phyloP scores from a whole-genome alignment of 345 rosid species.

The Gossypium raimondii region DNA sequence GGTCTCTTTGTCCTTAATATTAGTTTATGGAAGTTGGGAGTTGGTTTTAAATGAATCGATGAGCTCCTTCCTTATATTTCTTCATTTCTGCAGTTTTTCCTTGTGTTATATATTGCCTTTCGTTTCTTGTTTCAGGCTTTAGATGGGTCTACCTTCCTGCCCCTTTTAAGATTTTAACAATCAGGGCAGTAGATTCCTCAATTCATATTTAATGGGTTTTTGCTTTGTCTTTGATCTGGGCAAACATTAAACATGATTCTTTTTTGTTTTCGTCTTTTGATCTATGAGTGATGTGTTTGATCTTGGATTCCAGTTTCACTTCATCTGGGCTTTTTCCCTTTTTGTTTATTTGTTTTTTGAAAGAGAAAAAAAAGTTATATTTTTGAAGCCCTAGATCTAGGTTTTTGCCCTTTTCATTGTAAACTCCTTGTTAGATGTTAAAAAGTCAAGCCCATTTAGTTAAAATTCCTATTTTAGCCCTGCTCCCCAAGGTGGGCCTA shows the following conservation, averaged over 20 bases:
- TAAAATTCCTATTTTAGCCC: neutral
- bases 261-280: neutral
- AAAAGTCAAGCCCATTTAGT: neutral
- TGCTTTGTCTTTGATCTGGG: neutral
- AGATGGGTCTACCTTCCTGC: neutral
- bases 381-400: conserved; percentile 3
- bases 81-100: neutral
- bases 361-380: neutral
- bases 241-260: neutral
- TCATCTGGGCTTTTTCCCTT: conserved; percentile 14
- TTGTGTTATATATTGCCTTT: neutral
- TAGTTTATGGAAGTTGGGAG: neutral
- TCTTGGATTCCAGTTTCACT: neutral
- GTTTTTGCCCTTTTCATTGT: neutral
- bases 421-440: neutral
- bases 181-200: neutral
- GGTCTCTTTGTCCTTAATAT: neutral
- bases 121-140: neutral
- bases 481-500: neutral
- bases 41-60: neutral
- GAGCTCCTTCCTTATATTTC: neutral
- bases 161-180: neutral
- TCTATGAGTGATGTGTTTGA: conserved; percentile 4
- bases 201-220: neutral
- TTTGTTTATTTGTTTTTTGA: neutral